phyloP scores from a whole-genome alignment of 163 green algal genomes.

The Volvox carteri region DNA sequence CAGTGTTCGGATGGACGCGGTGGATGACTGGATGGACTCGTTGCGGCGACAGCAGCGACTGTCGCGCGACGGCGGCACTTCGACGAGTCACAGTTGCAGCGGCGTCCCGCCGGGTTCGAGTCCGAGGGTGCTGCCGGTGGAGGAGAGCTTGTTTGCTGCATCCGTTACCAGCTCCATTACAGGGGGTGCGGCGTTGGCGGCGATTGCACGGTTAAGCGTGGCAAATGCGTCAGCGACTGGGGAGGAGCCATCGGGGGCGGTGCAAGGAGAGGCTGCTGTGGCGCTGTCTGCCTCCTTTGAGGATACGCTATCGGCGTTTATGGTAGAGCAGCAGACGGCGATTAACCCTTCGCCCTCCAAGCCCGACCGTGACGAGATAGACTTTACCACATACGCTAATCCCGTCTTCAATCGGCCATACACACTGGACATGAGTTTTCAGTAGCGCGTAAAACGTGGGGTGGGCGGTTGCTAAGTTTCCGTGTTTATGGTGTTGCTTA shows the following conservation, averaged over 20 bases:
- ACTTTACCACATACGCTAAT: slow-evolving; percentile 19
- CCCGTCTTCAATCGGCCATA: slow-evolving; percentile 42
- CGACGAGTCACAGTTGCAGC: not conserved
- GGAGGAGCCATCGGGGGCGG: not conserved
- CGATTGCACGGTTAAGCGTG: not conserved
- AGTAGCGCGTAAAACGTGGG: not conserved
- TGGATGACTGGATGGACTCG: slow-evolving; percentile 33
- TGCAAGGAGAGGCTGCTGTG: not conserved
- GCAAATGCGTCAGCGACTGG: not conserved
- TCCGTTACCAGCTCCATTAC: not conserved
- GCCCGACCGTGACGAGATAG: not conserved
- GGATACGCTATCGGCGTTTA: slow-evolving; percentile 34
- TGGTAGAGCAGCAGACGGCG: slow-evolving; percentile 13
- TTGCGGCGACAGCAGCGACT: not conserved
- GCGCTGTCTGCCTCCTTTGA: slow-evolving; percentile 10
- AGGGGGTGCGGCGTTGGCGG: not conserved
- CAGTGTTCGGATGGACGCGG: slow-evolving; percentile 14
- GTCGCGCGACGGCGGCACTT: slow-evolving; percentile 10
- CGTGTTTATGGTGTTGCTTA: not conserved
- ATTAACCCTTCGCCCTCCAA: not conserved
- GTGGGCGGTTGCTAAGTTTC: not conserved
- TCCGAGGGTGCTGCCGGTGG: not conserved
- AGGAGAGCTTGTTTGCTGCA: not conserved
- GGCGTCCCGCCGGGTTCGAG: not conserved
- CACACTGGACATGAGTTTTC: slow-evolving; percentile 48